These are phyloP conservation scores for Ophiognomonia clavigignenti-juglandacearum DNA, from an alignment of 2,329 filamentous ascomycete species.

Conservation along the genomic window DNA sequence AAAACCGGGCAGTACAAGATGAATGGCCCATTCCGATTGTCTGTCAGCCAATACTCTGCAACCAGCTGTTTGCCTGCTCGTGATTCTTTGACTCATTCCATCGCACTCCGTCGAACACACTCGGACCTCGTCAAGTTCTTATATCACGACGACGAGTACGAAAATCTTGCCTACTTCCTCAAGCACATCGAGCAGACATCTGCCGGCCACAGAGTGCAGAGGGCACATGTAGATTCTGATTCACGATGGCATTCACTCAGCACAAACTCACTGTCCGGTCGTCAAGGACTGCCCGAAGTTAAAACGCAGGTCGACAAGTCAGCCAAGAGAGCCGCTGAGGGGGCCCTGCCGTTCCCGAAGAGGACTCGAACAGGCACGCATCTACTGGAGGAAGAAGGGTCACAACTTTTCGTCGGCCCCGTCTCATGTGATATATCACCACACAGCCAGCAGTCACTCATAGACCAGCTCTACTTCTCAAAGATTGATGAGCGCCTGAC, in stretches of 20 bases:
- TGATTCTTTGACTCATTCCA: background rate
- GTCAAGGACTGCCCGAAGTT: too few relatives aligned
- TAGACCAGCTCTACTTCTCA: conserved; percentile 11
- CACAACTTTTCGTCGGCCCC: too few relatives aligned
- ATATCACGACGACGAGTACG: background rate
- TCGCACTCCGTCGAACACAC: background rate
- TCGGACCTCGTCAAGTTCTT: conserved; percentile 4
- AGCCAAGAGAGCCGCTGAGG: too few relatives aligned
- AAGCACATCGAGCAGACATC: background rate
- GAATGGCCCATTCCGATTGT: background rate
- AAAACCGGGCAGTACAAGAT: background rate
- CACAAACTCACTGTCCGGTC: too few relatives aligned
- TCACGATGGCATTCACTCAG: too few relatives aligned
- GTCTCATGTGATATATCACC: too few relatives aligned
- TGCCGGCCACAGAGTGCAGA: background rate
- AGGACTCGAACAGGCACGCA: too few relatives aligned
- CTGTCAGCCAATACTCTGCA: background rate
- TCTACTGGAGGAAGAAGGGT: too few relatives aligned
- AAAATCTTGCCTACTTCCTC: background rate
- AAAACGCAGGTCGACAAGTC: too few relatives aligned
- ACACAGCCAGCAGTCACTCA: background rate
- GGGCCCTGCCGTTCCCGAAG: too few relatives aligned
- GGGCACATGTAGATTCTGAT: too few relatives aligned
- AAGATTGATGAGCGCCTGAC: conserved; percentile 18
- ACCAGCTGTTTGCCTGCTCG: background rate